Evolutionary conservation across 805 yeast species (phyloP).

Genomic region (Starmerella sp.): DNA sequence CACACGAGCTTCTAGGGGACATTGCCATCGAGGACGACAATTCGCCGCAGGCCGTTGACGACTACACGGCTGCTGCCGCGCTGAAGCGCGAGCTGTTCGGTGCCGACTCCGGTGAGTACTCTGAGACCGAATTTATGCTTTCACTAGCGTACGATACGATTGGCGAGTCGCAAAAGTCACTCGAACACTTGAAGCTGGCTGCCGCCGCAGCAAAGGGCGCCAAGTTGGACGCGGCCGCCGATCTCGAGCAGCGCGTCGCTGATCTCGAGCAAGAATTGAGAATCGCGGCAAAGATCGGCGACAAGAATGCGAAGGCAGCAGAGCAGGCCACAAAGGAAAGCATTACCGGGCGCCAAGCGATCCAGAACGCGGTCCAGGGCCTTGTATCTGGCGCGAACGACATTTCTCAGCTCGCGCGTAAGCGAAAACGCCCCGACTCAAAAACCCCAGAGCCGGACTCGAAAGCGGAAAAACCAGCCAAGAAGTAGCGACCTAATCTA

Average conservation of each 20-base stretch:
- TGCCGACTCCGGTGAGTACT: conserved; percentile 43
- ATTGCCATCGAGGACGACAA: conserved; percentile 77
- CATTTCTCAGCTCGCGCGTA: conserved; percentile 25
- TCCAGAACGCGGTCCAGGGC: conserved; percentile 14
- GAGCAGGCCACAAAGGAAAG: conserved; percentile 14
- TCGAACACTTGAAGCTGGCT: conserved; percentile 35
- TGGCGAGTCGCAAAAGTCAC: conserved; percentile 44
- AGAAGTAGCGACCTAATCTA: neutral
- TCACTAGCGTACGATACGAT: conserved; percentile 69
- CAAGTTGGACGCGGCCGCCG: conserved; percentile 27
- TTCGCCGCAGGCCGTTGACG: conserved; percentile 64
- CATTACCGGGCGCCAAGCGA: conserved; percentile 21
- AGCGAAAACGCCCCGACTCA: conserved; percentile 19
- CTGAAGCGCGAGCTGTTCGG: conserved; percentile 44
- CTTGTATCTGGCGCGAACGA: conserved; percentile 24
- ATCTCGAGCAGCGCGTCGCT: conserved; percentile 24
- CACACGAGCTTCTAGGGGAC: conserved; percentile 75
- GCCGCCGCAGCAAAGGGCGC: conserved; percentile 32
- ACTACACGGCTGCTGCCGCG: conserved; percentile 48
- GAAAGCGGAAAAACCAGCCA: neutral
- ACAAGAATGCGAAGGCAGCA: conserved; percentile 9
- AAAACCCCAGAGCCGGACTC: neutral
- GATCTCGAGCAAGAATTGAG: conserved; percentile 19
- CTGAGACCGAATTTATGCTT: conserved; percentile 72
- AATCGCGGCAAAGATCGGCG: conserved; percentile 1